Base-by-base conservation (phyloP, 345 rosid genomes). In the Turnera subulata region DNA sequence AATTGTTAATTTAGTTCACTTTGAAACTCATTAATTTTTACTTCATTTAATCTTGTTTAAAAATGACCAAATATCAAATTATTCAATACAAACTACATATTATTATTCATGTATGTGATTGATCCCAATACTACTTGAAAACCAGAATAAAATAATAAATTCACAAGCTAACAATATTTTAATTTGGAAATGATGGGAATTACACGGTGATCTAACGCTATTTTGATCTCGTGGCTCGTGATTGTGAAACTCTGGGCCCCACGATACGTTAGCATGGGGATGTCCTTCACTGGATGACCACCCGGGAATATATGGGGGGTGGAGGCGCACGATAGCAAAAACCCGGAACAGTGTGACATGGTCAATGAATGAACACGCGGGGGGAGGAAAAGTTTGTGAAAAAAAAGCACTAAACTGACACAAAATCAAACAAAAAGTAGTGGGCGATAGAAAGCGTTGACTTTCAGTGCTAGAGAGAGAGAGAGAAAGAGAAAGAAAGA, bases 391-490 rank as follows among this genome's bases (percentile, higher is more conserved):
- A 64, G 25, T 16, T 20, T 6, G 53, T 5, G 53, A 46, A 49
- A n/a, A n/a, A n/a, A 65, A 50, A 32, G 37, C 45, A n/a, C 46
- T 24, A 33, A 47, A 25, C 6, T 26, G 65, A 45, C 49, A 65
- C 58, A 61, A 71, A 23, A 10, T 1, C 9, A 44, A 57, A 32
- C 52, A 45, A 66, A 66, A 63, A 45, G 72, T 55, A 61, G 82
- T 67, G 76, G 73, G 78, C 42, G 58, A 57, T 56, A 6, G 73
- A 51, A 18, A 42, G 65, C 37, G 76, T 77, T 77, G 82, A 77
- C 82, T 70, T 73, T 58, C 0, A 1, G 33, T 1, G 1, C 0
- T 5, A 9, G 16, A 48, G 16, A 52, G 9, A 43, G 18, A 66
- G 50, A 47, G 53, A 40, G 47, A 19, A 16, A 12, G 16, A 4